Evolutionary conservation across 225 moss, liverwort and hornwort species (phyloP), one percentile per base, ranked within the genome.

Genomic region (Marchantia polymorpha): DNA sequence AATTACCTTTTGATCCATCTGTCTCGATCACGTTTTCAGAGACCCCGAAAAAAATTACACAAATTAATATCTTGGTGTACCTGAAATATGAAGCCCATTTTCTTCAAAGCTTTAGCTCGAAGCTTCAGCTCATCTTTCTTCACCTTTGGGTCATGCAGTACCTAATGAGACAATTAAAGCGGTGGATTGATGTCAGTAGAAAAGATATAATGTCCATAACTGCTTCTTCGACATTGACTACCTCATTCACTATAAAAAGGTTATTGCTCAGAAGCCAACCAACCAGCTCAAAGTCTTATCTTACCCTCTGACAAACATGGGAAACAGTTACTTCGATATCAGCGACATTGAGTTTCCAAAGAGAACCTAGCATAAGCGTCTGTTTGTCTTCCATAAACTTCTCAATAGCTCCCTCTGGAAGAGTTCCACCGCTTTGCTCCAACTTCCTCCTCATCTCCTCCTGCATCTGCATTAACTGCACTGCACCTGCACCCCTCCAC

Each of bases 301-400:
- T 46, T 85, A 95, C 92, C 92, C 26, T 77, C 74, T 88, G 89
- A 87, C 96, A 97, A 83, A 97, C 96, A 83, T 89, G 94, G 52
- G 96, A 88, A 16, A 97, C 85, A 25, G 96, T 97, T 49, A 80
- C 69, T 87, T 97, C 96, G 46, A 97, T 97, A 84, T 97, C 96
- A 65, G 90, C 90, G 0, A 97, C 96, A 73, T 97, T 97, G 54
- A 94, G 87, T 84, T 97, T 97, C 96, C 96, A 97, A 64, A 97
- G 77, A 80, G 64, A 92, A 23, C 85, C 89, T 66, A 97, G 78
- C 93, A 97, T 91, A 56, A 65, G 22, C 10, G 90, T 81, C 82
- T 94, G 94, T 76, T 94, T 94, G 31, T 82, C 82, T 73, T 88
- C 88, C 48, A 94, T 8, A 78, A 72, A 90, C 12, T 85, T 89